A percentile compares a stretch with the other conserved stretches of the same genome.
Evolutionary conservation across 768 basidiomycete genomes (phyloP).

Genomic region (Mycena rosella): DNA sequence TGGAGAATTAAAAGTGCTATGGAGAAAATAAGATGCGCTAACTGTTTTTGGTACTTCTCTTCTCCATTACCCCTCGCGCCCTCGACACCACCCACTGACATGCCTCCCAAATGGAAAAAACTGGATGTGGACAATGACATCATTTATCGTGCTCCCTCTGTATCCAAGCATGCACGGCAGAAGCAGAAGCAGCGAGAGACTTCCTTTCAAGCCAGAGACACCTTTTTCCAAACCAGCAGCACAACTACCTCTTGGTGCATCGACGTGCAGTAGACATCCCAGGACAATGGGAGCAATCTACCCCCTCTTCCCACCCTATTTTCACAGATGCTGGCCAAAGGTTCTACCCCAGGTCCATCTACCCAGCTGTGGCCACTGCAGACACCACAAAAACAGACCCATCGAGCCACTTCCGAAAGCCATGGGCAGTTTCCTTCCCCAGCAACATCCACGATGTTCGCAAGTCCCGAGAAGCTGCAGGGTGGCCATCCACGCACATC

Average conservation of each 20-base stretch:
- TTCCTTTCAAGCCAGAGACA: no score
- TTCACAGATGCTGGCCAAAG: not conserved
- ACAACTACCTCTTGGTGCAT: not conserved
- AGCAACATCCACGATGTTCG: slow-evolving; percentile 1
- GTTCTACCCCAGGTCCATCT: not conserved
- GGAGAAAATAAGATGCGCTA: not conserved
- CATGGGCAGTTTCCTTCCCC: slow-evolving; percentile 2
- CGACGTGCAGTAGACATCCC: not conserved
- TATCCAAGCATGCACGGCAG: not conserved
- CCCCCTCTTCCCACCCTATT: no score
- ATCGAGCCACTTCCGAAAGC: slow-evolving; percentile 42
- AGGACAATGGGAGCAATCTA: not conserved
- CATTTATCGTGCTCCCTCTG: not conserved
- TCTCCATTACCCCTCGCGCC: no score
- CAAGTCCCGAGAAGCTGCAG: not conserved
- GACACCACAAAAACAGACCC: not conserved
- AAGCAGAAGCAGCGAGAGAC: not conserved
- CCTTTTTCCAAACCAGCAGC: not conserved
- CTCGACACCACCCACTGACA: not conserved
- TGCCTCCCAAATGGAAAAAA: not conserved
- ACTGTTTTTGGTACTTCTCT: not conserved
- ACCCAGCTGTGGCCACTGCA: not conserved
- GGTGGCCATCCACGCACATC: not conserved
- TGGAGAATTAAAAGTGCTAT: not conserved
- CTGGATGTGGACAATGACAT: not conserved